Evolutionary conservation across 352 stramenopile species (phyloP).

Genomic region (Phytophthora rubi): DNA sequence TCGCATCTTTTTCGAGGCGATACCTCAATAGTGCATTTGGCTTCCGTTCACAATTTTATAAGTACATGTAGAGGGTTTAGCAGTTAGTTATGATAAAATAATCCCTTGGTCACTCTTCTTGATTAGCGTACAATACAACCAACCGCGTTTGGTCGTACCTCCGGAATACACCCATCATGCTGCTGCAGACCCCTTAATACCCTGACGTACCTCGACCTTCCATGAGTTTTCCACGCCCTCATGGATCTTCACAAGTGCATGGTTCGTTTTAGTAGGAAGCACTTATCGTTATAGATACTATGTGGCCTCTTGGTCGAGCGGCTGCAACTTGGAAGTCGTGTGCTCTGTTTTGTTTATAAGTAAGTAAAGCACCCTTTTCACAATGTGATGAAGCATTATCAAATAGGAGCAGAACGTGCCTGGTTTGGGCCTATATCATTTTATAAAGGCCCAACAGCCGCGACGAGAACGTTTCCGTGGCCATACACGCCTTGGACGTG

Average conservation of each 20-base stretch:
- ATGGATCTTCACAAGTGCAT: not conserved
- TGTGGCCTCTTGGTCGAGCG: not conserved
- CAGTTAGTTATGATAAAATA: not conserved
- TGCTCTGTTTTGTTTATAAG: not conserved
- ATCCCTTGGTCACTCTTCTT: not conserved
- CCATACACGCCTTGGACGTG: too few species aligned
- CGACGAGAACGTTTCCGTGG: too few species aligned
- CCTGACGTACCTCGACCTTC: not conserved
- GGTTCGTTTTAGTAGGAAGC: not conserved
- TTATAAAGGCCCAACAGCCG: too few species aligned
- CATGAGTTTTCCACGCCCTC: not conserved
- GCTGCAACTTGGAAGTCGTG: not conserved
- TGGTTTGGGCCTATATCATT: too few species aligned
- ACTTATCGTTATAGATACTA: not conserved
- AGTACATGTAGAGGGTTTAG: too few species aligned
- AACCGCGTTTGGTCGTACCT: not conserved
- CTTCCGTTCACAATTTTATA: too few species aligned
- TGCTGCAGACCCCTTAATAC: not conserved
- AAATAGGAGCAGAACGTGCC: too few species aligned
- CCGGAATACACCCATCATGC: not conserved
- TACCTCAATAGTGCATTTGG: too few species aligned
- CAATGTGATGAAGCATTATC: too few species aligned
- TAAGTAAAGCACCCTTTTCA: not conserved
- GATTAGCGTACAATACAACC: not conserved
- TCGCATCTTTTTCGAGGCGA: too few species aligned